Evolutionary conservation across 306 rosid genomes (phyloP).

Genomic region (Lithocarpus polystachyus): DNA sequence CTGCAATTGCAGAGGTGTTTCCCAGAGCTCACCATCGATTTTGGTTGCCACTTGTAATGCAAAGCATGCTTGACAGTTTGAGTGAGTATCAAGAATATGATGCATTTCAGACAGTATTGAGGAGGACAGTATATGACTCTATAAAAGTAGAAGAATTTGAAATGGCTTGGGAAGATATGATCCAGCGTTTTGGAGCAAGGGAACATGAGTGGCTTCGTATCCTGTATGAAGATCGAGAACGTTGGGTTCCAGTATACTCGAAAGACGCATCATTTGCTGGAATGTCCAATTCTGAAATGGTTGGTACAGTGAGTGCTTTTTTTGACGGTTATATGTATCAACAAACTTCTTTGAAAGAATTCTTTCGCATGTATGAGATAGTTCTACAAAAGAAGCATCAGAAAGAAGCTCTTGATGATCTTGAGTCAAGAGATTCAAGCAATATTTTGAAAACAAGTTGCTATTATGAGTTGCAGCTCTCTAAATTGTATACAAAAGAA

Average conservation of each 20-base stretch:
- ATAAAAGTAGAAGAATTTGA: conserved; percentile 81
- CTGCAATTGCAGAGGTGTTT: conserved; percentile 85
- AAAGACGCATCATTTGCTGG: conserved; percentile 87
- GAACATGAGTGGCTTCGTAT: conserved; percentile 53
- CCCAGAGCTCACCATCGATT: conserved; percentile 86
- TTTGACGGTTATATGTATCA: conserved; percentile 63
- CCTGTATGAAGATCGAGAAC: conserved; percentile 72
- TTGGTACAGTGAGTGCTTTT: conserved; percentile 50
- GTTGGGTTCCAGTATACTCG: conserved; percentile 78
- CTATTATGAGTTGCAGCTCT: conserved; percentile 80
- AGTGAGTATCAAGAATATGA: conserved; percentile 60
- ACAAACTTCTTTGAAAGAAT: conserved; percentile 73
- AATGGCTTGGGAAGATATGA: conserved; percentile 74
- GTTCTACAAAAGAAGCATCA: conserved; percentile 53
- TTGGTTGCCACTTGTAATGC: conserved; percentile 56
- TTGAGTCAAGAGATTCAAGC: conserved; percentile 59
- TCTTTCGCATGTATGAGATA: conserved; percentile 53
- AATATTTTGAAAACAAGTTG: conserved; percentile 57
- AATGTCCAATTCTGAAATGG: conserved; percentile 50
- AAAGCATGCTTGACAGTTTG: conserved; percentile 63
- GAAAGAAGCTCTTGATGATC: conserved; percentile 65
- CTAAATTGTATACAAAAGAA: conserved; percentile 65
- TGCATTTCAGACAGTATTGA: conserved; percentile 54
- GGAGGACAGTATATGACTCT: conserved; percentile 50
- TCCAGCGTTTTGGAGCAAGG: conserved; percentile 55